A percentile compares a stretch with the other conserved stretches of the same genome.
Conservation (phyloP, 2,329 filamentous ascomycete genomes). For the Exophiala spinifera region DNA sequence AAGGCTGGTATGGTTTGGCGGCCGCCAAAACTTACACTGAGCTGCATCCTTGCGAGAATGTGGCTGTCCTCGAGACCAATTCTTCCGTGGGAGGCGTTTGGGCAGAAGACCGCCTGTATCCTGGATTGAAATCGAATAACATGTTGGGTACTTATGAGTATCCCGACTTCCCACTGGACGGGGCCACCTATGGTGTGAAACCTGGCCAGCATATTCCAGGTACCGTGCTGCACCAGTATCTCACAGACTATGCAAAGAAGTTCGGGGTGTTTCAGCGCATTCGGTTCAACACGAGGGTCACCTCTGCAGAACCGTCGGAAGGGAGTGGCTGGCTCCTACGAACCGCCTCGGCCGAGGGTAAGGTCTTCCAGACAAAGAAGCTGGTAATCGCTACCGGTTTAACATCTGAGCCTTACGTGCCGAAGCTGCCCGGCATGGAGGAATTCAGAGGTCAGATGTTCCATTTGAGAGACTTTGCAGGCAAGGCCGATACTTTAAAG, state of each 20-base stretch:
- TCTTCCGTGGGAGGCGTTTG: conserved; percentile 65
- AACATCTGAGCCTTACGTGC: conserved; percentile 57
- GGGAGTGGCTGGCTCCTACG: conserved; percentile 38
- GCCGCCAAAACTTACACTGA: conserved; percentile 61
- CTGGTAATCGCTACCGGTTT: conserved; percentile 62
- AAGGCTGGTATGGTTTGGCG: conserved; percentile 56
- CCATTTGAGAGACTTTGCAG: conserved; percentile 55
- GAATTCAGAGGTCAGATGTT: conserved; percentile 55
- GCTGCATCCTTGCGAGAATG: conserved; percentile 54
- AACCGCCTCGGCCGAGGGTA: conserved; percentile 18
- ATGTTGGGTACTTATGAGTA: conserved; percentile 70
- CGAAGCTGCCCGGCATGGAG: conserved; percentile 49
- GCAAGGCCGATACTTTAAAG: conserved; percentile 35
- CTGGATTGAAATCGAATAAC: conserved; percentile 71
- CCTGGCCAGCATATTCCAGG: conserved; percentile 60
- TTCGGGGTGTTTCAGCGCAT: conserved; percentile 51
- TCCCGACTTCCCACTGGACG: conserved; percentile 68
- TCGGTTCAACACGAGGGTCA: conserved; percentile 52
- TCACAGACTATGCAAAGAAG: conserved; percentile 54
- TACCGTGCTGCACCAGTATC: conserved; percentile 54
- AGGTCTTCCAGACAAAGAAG: conserved; percentile 40
- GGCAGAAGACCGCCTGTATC: conserved; percentile 63
- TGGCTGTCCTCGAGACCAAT: conserved; percentile 59
- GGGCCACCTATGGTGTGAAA: conserved; percentile 49
- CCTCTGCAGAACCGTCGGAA: conserved; percentile 43